Conservation (phyloP, 495 filamentous ascomycete species). For the Podospora pseudocomata region DNA sequence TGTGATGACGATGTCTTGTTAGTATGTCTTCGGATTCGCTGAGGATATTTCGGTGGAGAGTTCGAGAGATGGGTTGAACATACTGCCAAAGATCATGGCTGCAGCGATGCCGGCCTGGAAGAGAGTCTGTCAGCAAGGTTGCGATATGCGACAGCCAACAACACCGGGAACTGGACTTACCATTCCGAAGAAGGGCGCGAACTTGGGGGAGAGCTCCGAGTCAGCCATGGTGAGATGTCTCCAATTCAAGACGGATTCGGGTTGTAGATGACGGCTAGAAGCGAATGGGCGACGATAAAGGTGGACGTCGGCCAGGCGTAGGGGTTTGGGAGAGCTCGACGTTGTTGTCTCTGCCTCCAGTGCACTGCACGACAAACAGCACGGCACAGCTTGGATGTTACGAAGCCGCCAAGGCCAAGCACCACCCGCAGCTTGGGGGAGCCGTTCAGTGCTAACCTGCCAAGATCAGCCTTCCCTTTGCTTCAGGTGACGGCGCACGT, state of each 20-base stretch:
- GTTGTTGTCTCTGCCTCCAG: conserved; percentile 6
- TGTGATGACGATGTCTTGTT: conserved; percentile 38
- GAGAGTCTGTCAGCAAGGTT: conserved; percentile 36
- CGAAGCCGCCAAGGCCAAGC: conserved; percentile 14
- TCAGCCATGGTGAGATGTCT: conserved; percentile 55
- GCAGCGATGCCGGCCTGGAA: conserved; percentile 77
- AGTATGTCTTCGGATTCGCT: conserved; percentile 18
- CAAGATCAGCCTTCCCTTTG: background rate
- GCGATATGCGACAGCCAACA: background rate
- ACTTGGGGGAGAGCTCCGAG: conserved; percentile 72
- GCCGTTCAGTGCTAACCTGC: background rate
- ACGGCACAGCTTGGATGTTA: conserved; percentile 17
- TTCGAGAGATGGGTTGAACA: conserved; percentile 30
- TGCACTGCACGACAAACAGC: conserved; percentile 13
- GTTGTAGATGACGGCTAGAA: background rate
- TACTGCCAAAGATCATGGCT: conserved; percentile 96
- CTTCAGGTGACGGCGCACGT: background rate
- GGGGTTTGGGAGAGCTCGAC: background rate
- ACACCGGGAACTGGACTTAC: conserved; percentile 49
- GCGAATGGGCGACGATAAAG: background rate
- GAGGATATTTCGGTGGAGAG: background rate
- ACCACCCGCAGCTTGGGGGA: conserved; percentile 5
- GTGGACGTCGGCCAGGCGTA: background rate
- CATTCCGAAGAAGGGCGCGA: conserved; percentile 97
- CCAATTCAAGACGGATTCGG: background rate